Percentiles rank a stretch among this genome's conserved stretches.
Conservation (phyloP, 495 filamentous ascomycete species). For the Lophiotrema nucula region DNA sequence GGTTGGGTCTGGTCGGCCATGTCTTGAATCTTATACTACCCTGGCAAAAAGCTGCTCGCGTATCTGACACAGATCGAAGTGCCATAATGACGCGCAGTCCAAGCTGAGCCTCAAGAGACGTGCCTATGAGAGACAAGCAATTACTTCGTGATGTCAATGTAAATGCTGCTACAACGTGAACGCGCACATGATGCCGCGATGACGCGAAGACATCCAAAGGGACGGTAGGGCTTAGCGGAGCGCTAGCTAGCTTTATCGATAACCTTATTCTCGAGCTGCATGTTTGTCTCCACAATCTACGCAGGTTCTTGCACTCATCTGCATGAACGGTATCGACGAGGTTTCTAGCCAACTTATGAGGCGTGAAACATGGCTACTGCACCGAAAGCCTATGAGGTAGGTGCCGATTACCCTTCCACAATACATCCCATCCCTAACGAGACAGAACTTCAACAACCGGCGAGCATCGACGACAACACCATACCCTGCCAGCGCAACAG, state of each 20-base stretch:
- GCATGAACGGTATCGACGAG: too few species aligned
- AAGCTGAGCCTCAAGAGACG: too few species aligned
- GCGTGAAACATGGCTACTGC: too few species aligned
- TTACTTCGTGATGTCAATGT: background rate
- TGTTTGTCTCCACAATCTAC: background rate
- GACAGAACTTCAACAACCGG: background rate
- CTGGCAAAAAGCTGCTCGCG: background rate
- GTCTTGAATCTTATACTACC: background rate
- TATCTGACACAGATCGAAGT: background rate
- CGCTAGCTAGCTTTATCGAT: background rate
- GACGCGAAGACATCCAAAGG: too few species aligned
- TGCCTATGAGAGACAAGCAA: background rate
- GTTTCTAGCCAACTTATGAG: too few species aligned
- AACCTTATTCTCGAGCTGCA: background rate
- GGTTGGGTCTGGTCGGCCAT: background rate
- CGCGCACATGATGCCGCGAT: slow-evolving; percentile 14
- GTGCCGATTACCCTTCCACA: background rate
- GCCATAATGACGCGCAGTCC: background rate
- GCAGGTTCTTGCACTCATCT: too few species aligned
- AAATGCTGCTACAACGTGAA: background rate
- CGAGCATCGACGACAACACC: background rate
- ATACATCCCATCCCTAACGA: background rate
- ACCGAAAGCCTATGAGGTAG: too few species aligned
- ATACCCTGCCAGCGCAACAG: background rate
- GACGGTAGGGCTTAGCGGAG: background rate